Evolutionary conservation across 208 protist genomes (phyloP).

Genomic region (Entamoeba histolytica): DNA sequence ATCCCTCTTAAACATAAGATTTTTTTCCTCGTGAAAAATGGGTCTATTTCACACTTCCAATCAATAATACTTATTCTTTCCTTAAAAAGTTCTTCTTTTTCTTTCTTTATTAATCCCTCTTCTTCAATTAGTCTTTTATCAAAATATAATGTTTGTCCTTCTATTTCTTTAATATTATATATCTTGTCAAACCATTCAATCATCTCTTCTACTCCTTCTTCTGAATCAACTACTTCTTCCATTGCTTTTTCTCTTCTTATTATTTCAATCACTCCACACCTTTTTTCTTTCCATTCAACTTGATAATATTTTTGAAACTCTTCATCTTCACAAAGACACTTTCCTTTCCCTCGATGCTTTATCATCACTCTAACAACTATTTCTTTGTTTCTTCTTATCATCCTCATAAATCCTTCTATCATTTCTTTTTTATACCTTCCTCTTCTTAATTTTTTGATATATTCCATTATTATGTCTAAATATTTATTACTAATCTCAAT

Average conservation of each 20-base stretch:
- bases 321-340: neutral
- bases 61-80: neutral
- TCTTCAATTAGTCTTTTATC: neutral
- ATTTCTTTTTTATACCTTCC: neutral
- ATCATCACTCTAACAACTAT: neutral
- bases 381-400: neutral
- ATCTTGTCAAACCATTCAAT: neutral
- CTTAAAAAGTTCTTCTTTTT: neutral
- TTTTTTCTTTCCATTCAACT: neutral
- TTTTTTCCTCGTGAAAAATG: neutral
- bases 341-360: neutral
- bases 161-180: neutral
- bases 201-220: neutral
- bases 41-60: neutral
- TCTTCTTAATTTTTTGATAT: neutral
- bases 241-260: neutral
- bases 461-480: neutral
- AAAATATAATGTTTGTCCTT: neutral
- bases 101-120: no score
- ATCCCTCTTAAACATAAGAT: neutral
- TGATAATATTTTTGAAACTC: neutral
- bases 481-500: neutral
- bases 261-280: neutral
- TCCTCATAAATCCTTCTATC: neutral
- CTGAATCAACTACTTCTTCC: neutral